A percentile compares a stretch with the other conserved stretches of the same genome.
Evolutionary conservation across 768 basidiomycete species (phyloP).

Genomic region (Porphyrellus cyaneotinctus): DNA sequence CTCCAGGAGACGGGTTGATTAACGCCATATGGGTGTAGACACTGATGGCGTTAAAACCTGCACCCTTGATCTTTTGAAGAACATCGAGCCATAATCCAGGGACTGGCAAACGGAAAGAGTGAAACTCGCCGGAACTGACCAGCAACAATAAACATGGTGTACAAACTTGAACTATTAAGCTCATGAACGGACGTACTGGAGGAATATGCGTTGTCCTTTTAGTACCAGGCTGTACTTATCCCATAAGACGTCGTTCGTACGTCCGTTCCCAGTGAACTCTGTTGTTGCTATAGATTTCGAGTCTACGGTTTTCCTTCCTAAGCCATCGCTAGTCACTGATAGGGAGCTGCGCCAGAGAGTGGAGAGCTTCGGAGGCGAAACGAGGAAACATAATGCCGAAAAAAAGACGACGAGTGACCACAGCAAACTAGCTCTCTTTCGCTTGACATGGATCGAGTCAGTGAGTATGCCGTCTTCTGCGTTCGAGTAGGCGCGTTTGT

Average conservation of each 20-base stretch:
- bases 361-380: constrained; percentile 8
- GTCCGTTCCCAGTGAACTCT: constrained; percentile 28
- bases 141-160: background rate
- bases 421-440: constrained; percentile 1
- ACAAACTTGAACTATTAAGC: background rate
- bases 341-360: background rate
- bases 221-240: constrained; percentile 72
- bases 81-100: constrained; percentile 80
- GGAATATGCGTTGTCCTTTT: constrained; percentile 64
- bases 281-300: background rate
- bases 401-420: constrained; percentile 18
- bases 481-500: background rate
- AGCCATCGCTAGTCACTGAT: constrained; percentile 22
- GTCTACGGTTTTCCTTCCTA: background rate
- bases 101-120: constrained; percentile 77
- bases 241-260: constrained; percentile 43
- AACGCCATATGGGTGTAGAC: constrained; percentile 81
- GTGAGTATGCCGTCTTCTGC: background rate
- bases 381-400: constrained; percentile 15
- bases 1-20: constrained; percentile 68
- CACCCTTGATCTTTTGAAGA: constrained; percentile 75
- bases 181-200: constrained; percentile 49
- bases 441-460: background rate
- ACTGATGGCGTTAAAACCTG: constrained; percentile 74
- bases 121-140: constrained; percentile 77